Conservation (phyloP, 805 yeast genomes). For the Starmera quercuum region DNA sequence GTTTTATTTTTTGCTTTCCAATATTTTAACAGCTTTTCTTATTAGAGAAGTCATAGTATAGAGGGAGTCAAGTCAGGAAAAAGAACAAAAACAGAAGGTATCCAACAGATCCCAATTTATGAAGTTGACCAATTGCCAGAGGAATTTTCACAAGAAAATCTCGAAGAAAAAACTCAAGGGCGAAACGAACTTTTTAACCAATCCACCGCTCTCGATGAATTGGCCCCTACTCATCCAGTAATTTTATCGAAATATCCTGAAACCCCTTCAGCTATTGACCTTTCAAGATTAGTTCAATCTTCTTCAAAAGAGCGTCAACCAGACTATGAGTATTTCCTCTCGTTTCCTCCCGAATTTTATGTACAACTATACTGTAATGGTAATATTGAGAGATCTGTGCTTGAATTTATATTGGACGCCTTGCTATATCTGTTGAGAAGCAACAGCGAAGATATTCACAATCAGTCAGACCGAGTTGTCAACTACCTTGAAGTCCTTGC, state of each 20-base stretch:
- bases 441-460: neutral
- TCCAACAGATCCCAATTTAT: conserved; percentile 25
- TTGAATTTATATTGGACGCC: conserved; percentile 41
- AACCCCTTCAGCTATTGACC: conserved; percentile 28
- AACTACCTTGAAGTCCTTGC: conserved; percentile 3
- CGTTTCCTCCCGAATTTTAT: conserved; percentile 20
- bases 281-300: conserved; percentile 1
- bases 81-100: conserved; percentile 11
- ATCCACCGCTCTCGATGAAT: too few relatives aligned
- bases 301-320: conserved; percentile 14
- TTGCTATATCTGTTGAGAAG: conserved; percentile 3
- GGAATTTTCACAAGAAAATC: conserved; percentile 19
- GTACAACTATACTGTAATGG: conserved; percentile 27
- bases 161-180: too few relatives aligned
- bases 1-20: neutral
- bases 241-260: conserved; percentile 41
- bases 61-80: conserved; percentile 31
- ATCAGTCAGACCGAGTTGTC: neutral
- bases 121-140: conserved; percentile 38
- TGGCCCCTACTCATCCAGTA: too few relatives aligned
- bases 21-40: conserved; percentile 6
- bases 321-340: conserved; percentile 31
- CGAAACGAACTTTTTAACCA: too few relatives aligned
- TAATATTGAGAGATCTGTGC: conserved; percentile 43
- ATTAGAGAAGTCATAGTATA: conserved; percentile 45